phyloP scores from a whole-genome alignment of 768 basidiomycete genomes.

The Boletus rex-veris region DNA sequence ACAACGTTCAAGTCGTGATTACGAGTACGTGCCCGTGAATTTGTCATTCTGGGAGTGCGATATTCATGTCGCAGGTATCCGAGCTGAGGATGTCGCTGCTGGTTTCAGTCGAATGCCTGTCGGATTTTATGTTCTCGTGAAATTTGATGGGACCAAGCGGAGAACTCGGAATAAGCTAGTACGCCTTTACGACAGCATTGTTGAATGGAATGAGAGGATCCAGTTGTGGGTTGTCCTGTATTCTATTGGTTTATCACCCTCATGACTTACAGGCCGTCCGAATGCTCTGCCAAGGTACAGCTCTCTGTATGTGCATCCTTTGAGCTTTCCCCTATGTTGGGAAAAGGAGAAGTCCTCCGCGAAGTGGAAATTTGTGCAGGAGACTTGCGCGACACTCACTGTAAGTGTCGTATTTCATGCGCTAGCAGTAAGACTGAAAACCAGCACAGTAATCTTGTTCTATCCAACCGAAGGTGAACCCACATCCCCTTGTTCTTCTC shows the following conservation, averaged over 20 bases:
- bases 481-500: neutral
- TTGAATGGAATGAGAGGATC: neutral
- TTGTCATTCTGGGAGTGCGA: neutral
- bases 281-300: neutral
- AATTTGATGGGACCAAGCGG: neutral
- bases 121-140: conserved; percentile 5
- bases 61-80: conserved; percentile 2
- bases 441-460: neutral
- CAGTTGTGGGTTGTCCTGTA: neutral
- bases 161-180: neutral
- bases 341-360: neutral
- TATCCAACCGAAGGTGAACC: neutral
- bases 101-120: conserved; percentile 4
- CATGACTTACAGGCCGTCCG: neutral
- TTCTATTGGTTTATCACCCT: neutral
- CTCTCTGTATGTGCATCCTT: neutral
- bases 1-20: neutral
- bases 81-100: neutral
- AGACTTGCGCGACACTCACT: neutral
- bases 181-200: neutral
- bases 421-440: neutral
- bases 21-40: neutral
- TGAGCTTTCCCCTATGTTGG: conserved; percentile 2
- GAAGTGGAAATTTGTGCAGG: neutral
- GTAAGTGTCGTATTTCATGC: neutral